Evolutionary conservation across 352 stramenopile species (phyloP), one percentile per base, ranked within the genome.

Genomic region (Pythium monospermum): DNA sequence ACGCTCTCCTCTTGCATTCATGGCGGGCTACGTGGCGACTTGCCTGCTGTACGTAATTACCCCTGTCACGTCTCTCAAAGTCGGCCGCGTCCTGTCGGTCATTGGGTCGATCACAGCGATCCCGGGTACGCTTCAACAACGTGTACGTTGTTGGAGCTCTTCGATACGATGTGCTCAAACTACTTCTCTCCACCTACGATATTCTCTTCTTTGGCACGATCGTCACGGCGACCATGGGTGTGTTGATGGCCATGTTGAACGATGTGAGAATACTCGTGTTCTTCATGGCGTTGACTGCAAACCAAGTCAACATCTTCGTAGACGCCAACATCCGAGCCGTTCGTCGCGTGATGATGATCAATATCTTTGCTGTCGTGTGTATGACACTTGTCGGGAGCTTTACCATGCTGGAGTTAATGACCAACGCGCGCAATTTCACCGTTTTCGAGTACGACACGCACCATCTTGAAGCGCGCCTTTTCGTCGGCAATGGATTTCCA

Each of bases 301-400:
- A 36, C n/a, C 46, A 56, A 11, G 46, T 64, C 43, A 54, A 64
- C 16, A 58, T 64, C 28, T 53, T 58, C 25, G 38, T 53, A 1
- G 56, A 64, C 42, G 56, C 56, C 8, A 58, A 58, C 22, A 54
- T 54, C 35, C 42, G 58, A 30, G 28, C 28, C 5, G 33, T 58
- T 6, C 48, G 49, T 5, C 42, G 38, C 23, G 37, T 58, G 36
- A 22, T 41, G 2, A 44, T 57, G 23, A 36, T 64, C 28, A 64
- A 55, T 15, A 5, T 18, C 0, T 50, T 55, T 12, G 45, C 43
- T 0, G 25, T 58, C 28, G 8, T 64, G 7, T 54, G 28, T 26
- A 26, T 37, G 35, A 16, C 37, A 19, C 45, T 38, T 11, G 31
- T 58, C 5, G 37, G 28, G 6, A 6, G 36, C 5, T 25, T 19